Evolutionary conservation across 225 moss, liverwort and hornwort species (phyloP), one percentile per base, ranked within the genome.

Genomic region (Antitrichia curtipendula): DNA sequence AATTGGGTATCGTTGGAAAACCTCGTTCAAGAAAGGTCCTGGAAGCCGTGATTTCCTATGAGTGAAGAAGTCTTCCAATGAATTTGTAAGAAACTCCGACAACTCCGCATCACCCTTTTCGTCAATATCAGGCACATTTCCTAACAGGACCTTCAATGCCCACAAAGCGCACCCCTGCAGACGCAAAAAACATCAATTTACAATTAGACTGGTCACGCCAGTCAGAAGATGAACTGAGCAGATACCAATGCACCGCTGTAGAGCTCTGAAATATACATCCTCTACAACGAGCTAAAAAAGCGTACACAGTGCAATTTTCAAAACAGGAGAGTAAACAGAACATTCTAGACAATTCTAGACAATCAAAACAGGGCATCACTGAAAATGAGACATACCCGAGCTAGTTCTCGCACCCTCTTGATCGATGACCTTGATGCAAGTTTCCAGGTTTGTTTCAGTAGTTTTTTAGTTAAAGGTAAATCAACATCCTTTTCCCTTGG

Each of bases 61-160:
- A 21, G 86, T 78, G 57, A 95, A 96, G 83, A 86, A 96, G 54
- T 94, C 94, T 16, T 94, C 92, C 83, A 96, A 87, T 47, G 95
- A 91, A 16, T 85, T 61, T 12, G 88, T 62, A 19, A 96, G 85
- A 80, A 93, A 95, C n/a, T 89, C 86, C 68, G 88, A 94, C 49
- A 96, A 90, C 69, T 96, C 96, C 29, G 75, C 85, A 62, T 96
- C 93, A 40, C 91, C 92, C 58, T 85, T 91, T 63, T 91, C 86
- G 53, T 92, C 93, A 41, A 73, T 61, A 76, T 86, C 91, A 63
- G 87, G 74, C 69, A 86, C 61, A 76, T 89, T 96, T 64, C 96
- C 96, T n/a, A 94, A 85, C 85, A 96, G 88, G 54, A 96, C 96
- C 93, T 96, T 96, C 52, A 98, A 81, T 59, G 95, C 83, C 96